Base-by-base conservation (phyloP, 2,329 filamentous ascomycete genomes). In the Dryadomyces sulphureus region DNA sequence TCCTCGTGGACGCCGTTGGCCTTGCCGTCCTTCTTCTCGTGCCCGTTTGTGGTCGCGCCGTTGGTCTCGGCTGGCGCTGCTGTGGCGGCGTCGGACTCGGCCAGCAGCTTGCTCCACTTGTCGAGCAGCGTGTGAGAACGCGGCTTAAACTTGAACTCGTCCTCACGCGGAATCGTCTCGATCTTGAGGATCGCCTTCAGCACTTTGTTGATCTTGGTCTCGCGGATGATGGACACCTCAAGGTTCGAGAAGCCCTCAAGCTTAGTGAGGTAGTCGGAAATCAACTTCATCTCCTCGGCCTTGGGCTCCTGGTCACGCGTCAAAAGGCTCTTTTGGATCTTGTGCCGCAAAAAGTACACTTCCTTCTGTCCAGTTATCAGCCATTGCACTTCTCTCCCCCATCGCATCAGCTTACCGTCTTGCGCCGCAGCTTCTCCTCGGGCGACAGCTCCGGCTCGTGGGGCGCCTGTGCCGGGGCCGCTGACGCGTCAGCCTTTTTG, bases 181-280 rank as follows among this genome's bases (percentile, higher is more conserved):
- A 98, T 71, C 68, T 94, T 95, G 56, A 95, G 69, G 54, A 98
- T 92, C 5, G 83, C 88, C 68, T 93, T 94, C 48, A 98, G 73
- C 11, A 98, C 90, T 68, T 98, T 98, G 77, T 96, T 90, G 64
- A 98, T 95, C 73, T 96, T 98, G 51, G 92, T 98, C 14, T 69
- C 71, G 52, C 85, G 79, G 57, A 96, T 94, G 55, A 95, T 92
- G 53, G 79, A 79, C 25, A 84, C 86, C 60, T 96, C 90, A 5
- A 96, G 75, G 53, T 94, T 84, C 1, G 77, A 67, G 61, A 70
- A 81, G 7, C 71, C 75, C 65, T 98, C 92, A 6, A 98, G 75
- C 62, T 93, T 86, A 25, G 72, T 74, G 48, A 93, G 70, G 56
- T 80, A 86, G 17, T 84, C 81, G 5, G 80, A 80, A 81, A 92